Base-by-base conservation (phyloP, 2,329 filamentous ascomycete genomes). In the Neodidymelliopsis sp. region DNA sequence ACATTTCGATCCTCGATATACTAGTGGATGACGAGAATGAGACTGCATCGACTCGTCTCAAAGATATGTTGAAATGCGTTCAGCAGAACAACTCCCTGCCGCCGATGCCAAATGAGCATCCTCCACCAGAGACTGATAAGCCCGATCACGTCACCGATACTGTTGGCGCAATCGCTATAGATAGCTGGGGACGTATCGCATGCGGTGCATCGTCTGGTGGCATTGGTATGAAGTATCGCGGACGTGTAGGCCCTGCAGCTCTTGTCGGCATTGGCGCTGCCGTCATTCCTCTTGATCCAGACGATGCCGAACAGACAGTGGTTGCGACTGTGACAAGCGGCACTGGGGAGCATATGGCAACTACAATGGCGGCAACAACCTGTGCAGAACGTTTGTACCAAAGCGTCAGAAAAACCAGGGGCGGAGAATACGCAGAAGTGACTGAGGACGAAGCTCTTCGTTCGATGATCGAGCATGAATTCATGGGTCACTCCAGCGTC, bases 341-440 rank as follows among this genome's bases (percentile, higher is more conserved):
- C 20, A 99, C 94, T 2, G 94, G 94, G 36, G 94, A 99, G 74
- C 94, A 99, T 70, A 99, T 99, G 89, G 90, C 91, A 25, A 97
- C 93, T 0, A 95, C 92, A 0, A 88, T 95, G 81, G 93, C 94
- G 9, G 92, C 94, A 6, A 86, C 88, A 49, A 87, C 88, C 45
- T 96, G 91, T 68, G 91, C 92, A 0, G 89, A 93, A 57, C 84
- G 94, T 34, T 80, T 99, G 19, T 96, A 91, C 67, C 84, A 87
- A 57, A 83, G 80, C 59, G 87, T 80, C 37, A 82, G 79, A 66
- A 86, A 83, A 57, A 81, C 77, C 2, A 75, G 73, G 38, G 81
- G 78, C 12, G 90, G 90, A 6, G 72, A 73, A 6, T 84, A 89
- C 55, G 77, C 89, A 12, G 73, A 81, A 9, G 87, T 88, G 11